Evolutionary conservation across 257 asterid species (phyloP).

Genomic region (Solanum habrochaites): DNA sequence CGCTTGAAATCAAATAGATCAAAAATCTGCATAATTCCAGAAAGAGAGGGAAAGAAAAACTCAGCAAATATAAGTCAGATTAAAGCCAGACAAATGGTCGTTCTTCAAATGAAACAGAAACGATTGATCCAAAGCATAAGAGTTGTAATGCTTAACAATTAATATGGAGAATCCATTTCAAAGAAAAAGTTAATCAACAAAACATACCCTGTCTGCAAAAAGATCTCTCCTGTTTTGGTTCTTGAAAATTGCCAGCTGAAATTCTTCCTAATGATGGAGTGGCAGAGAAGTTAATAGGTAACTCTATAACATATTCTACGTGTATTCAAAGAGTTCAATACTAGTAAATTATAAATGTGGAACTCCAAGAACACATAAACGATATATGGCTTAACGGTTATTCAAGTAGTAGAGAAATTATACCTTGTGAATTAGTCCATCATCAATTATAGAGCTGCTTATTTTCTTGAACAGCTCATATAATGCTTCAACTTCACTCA

Average conservation of each 20-base stretch:
- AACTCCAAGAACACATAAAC: not conserved
- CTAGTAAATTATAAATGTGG: not conserved
- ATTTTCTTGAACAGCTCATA: slow-evolving; percentile 67
- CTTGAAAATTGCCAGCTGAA: slow-evolving; percentile 84
- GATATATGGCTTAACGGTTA: not conserved
- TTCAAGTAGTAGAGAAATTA: not conserved
- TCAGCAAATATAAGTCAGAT: not conserved
- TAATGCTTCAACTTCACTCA: slow-evolving; percentile 84
- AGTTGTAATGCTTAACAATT: not conserved
- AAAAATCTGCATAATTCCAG: slow-evolving; percentile 39
- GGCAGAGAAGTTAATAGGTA: not conserved
- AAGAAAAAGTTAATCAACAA: not conserved
- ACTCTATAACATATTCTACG: not conserved
- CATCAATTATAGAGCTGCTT: slow-evolving; percentile 66
- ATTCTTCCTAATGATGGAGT: slow-evolving; percentile 61
- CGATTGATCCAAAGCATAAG: not conserved
- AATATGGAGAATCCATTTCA: not conserved
- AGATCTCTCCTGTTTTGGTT: slow-evolving; percentile 58
- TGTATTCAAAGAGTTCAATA: not conserved
- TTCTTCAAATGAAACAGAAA: not conserved
- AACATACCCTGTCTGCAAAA: slow-evolving; percentile 73
- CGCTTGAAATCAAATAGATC: slow-evolving; percentile 66
- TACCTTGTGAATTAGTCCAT: slow-evolving; percentile 95
- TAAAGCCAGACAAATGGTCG: not conserved
- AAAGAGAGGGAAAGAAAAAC: not conserved